Percentiles rank a stretch among this genome's conserved stretches.
These are phyloP conservation scores for Dimargaris xerosporica DNA, from an alignment of 192 early-diverging fungal genomes.

Conservation along the genomic window DNA sequence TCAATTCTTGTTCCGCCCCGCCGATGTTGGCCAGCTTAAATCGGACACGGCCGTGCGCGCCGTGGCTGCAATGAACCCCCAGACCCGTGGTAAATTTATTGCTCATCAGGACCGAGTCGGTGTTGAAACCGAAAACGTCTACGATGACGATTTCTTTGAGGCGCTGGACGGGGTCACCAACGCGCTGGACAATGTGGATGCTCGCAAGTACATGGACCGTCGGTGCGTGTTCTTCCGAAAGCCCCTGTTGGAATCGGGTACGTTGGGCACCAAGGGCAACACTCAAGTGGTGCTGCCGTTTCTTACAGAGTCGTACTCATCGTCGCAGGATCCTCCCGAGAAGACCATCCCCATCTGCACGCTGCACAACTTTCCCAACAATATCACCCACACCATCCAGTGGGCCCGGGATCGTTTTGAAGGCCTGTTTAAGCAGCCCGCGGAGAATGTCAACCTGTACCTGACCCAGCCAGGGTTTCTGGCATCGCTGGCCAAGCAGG, in stretches of 20 bases:
- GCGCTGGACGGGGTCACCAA: slow-evolving; percentile 84
- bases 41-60: slow-evolving; percentile 78
- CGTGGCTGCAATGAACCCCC: slow-evolving; percentile 84
- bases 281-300: slow-evolving; percentile 93
- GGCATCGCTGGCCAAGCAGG: slow-evolving; percentile 57
- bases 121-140: slow-evolving; percentile 81
- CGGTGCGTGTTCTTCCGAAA: slow-evolving; percentile 95
- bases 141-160: slow-evolving; percentile 86
- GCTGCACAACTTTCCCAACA: slow-evolving; percentile 80
- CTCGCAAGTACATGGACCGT: slow-evolving; percentile 91
- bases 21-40: slow-evolving; percentile 83
- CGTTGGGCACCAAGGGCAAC: slow-evolving; percentile 98
- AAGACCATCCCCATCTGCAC: slow-evolving; percentile 87
- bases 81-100: slow-evolving; percentile 46
- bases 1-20: slow-evolving; percentile 92
- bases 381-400: slow-evolving; percentile 77
- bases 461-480: slow-evolving; percentile 75
- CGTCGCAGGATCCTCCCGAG: slow-evolving; percentile 94
- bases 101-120: slow-evolving; percentile 90
- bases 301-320: slow-evolving; percentile 96
- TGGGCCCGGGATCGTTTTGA: slow-evolving; percentile 98
- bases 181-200: slow-evolving; percentile 95
- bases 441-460: slow-evolving; percentile 90
- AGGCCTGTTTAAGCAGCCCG: slow-evolving; percentile 77
- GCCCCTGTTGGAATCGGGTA: slow-evolving; percentile 92